Conservation (phyloP, 202 grass and related monocot genomes). For the Schoenoplectus tabernaemontani region DNA sequence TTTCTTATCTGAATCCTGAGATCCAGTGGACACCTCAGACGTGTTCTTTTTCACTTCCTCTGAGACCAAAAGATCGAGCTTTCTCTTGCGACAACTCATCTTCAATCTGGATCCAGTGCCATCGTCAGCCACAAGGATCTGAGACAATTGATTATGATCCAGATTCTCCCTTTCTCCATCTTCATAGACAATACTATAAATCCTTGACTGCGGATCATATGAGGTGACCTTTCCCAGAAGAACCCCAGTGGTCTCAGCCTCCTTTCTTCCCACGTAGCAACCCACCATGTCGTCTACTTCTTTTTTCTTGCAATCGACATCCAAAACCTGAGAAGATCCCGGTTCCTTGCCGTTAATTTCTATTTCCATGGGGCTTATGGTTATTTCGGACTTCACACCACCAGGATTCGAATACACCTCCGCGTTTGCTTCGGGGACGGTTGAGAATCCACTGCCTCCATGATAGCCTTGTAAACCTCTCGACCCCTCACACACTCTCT, state of each 20-base stretch:
- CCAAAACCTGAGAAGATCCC: conserved; percentile 1
- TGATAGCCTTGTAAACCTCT: not conserved
- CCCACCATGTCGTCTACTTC: conserved; percentile 31
- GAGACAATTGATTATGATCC: conserved; percentile 32
- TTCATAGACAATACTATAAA: conserved; percentile 53
- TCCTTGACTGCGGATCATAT: conserved; percentile 18
- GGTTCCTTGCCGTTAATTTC: conserved; percentile 1
- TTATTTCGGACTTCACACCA: not conserved
- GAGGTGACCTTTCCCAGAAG: conserved; percentile 58
- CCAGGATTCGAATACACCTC: not conserved
- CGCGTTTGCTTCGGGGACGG: not conserved
- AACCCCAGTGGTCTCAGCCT: conserved; percentile 10
- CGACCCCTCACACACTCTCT: not conserved
- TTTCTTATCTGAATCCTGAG: conserved; percentile 27
- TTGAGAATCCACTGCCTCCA: not conserved
- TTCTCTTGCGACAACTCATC: conserved; percentile 81
- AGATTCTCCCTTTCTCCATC: conserved; percentile 40
- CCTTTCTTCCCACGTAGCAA: conserved; percentile 33
- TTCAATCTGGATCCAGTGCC: conserved; percentile 55
- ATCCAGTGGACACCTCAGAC: conserved; percentile 26
- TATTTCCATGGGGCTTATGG: not conserved
- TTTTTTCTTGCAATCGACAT: conserved; percentile 14
- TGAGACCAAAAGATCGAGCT: conserved; percentile 59
- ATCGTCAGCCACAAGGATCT: conserved; percentile 26
- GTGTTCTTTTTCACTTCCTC: conserved; percentile 33